Conservation (phyloP, 192 early-diverging fungal genomes). For the Rhizoclosmatium sp. region DNA sequence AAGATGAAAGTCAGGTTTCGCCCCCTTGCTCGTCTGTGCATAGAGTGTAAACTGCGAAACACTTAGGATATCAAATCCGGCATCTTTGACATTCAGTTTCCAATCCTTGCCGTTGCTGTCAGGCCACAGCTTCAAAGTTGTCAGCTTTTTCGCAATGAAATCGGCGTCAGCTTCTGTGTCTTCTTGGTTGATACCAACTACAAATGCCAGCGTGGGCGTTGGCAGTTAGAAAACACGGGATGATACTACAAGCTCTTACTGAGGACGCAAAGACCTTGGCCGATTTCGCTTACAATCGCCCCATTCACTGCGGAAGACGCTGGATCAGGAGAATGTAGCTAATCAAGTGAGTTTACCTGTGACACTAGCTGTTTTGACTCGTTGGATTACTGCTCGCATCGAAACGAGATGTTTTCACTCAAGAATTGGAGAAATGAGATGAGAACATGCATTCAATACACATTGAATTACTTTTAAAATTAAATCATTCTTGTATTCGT, state of each 20-base stretch:
- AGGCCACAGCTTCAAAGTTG: slow-evolving; percentile 81
- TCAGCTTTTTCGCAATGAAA: slow-evolving; percentile 86
- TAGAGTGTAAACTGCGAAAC: slow-evolving; percentile 96
- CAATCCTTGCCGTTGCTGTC: slow-evolving; percentile 73
- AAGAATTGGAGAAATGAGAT: no score
- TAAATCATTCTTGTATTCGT: neutral
- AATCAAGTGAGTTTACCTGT: slow-evolving; percentile 44
- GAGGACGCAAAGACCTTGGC: slow-evolving; percentile 76
- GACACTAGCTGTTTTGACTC: slow-evolving; percentile 69
- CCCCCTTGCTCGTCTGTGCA: slow-evolving; percentile 76
- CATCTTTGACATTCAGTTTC: slow-evolving; percentile 81
- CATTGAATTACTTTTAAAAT: neutral
- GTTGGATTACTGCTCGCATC: slow-evolving; percentile 74
- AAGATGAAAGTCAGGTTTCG: slow-evolving; percentile 92
- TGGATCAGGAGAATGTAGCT: neutral
- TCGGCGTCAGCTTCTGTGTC: slow-evolving; percentile 74
- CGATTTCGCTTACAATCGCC: slow-evolving; percentile 79
- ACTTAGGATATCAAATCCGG: slow-evolving; percentile 78
- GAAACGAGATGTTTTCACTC: neutral
- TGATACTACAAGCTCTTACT: slow-evolving; percentile 6
- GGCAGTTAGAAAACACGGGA: neutral
- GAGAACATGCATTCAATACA: neutral
- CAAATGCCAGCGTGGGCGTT: neutral
- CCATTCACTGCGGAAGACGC: slow-evolving; percentile 66
- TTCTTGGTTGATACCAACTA: slow-evolving; percentile 26